These are phyloP conservation scores for Favolaschia claudopus DNA, from an alignment of 768 basidiomycete species.

Conservation along the genomic window DNA sequence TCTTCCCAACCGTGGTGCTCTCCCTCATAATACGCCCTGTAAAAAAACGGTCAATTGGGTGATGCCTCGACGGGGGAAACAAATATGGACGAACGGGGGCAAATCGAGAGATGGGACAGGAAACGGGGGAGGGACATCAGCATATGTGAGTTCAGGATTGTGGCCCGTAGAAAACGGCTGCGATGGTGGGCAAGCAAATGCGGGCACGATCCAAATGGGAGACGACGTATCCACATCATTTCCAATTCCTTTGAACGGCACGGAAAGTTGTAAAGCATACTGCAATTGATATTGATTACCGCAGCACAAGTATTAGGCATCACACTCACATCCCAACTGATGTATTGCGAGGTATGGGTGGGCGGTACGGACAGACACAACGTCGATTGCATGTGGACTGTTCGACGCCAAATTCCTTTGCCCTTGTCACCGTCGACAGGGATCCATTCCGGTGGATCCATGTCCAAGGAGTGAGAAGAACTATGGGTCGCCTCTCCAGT, in stretches of 20 bases:
- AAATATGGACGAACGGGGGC: slow-evolving; percentile 3
- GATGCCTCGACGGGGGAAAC: not conserved
- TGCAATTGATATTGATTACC: not conserved
- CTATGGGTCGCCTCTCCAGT: slow-evolving; percentile 1
- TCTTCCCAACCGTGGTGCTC: slow-evolving; percentile 12
- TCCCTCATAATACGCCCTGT: slow-evolving; percentile 11
- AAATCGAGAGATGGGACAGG: slow-evolving; percentile 8
- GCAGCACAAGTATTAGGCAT: not conserved
- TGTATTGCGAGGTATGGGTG: not conserved
- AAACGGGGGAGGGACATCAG: not conserved
- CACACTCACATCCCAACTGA: slow-evolving; percentile 15
- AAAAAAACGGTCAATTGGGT: not conserved
- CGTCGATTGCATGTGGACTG: slow-evolving; percentile 10
- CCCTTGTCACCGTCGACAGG: not conserved
- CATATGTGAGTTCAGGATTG: not conserved
- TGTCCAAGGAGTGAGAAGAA: not conserved
- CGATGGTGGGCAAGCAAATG: slow-evolving; percentile 1
- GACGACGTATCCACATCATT: slow-evolving; percentile 14
- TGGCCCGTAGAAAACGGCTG: not conserved
- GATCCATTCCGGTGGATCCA: slow-evolving; percentile 14
- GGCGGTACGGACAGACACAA: slow-evolving; percentile 8
- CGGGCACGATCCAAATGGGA: slow-evolving; percentile 9
- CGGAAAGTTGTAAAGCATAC: slow-evolving; percentile 8
- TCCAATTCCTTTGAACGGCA: slow-evolving; percentile 9
- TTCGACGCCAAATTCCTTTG: slow-evolving; percentile 16